phyloP scores from a whole-genome alignment of 2,329 filamentous ascomycete genomes.

The Penicillium sp. region DNA sequence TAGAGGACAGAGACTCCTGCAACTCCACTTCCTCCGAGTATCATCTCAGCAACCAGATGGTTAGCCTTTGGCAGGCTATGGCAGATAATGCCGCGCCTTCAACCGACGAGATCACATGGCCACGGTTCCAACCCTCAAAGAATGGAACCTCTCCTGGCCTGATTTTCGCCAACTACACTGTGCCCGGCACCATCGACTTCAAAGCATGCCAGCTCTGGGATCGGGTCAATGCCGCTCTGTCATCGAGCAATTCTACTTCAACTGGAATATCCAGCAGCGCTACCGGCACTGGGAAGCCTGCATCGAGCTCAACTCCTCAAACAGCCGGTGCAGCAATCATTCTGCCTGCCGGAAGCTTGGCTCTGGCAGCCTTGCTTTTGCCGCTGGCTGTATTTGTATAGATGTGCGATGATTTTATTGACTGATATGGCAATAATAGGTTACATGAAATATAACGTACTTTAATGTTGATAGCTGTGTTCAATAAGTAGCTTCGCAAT shows the following conservation, averaged over 20 bases:
- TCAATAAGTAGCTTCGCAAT: no score
- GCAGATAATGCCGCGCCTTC: slow-evolving; percentile 21
- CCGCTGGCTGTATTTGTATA: background rate
- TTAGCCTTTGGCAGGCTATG: slow-evolving; percentile 26
- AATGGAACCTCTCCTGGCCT: slow-evolving; percentile 8
- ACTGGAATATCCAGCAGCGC: background rate
- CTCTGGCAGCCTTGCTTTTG: background rate
- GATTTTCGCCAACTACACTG: slow-evolving; percentile 16
- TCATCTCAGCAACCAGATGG: slow-evolving; percentile 21
- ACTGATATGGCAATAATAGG: background rate
- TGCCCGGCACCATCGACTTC: slow-evolving; percentile 19
- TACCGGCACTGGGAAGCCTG: background rate
- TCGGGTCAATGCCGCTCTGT: slow-evolving; percentile 8
- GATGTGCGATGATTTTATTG: background rate
- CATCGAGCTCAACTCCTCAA: background rate
- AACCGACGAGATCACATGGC: slow-evolving; percentile 18
- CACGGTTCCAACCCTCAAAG: slow-evolving; percentile 13
- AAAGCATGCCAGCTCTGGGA: slow-evolving; percentile 19
- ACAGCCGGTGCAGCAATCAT: background rate
- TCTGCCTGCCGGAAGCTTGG: background rate
- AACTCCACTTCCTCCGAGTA: slow-evolving; percentile 14
- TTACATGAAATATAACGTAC: background rate
- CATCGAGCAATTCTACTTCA: background rate
- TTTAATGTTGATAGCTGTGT: no score
- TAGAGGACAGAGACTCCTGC: slow-evolving; percentile 9